phyloP scores from a whole-genome alignment of 176 grass and related monocot genomes.

The Elymus sibiricus region DNA sequence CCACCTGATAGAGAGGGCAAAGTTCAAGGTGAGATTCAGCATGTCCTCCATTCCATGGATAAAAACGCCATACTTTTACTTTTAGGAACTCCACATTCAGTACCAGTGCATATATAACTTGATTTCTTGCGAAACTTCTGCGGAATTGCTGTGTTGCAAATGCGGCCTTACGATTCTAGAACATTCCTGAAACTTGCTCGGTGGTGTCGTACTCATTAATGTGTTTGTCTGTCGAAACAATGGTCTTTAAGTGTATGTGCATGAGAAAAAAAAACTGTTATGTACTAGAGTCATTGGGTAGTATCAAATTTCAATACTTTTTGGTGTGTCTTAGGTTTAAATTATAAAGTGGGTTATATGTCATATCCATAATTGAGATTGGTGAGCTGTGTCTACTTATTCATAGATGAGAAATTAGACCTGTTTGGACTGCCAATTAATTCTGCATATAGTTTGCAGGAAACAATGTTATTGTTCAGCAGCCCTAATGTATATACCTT shows the following conservation, averaged over 20 bases:
- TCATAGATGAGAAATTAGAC: background rate
- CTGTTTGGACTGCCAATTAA: background rate
- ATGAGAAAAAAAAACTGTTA: background rate
- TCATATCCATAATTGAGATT: background rate
- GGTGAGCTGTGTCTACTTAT: background rate
- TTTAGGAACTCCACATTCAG: background rate
- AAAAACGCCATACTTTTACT: background rate
- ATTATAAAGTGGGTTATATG: background rate
- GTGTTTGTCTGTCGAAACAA: background rate
- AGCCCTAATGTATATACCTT: background rate
- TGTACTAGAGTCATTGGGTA: background rate
- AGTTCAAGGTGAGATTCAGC: slow-evolving; percentile 50
- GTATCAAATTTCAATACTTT: background rate
- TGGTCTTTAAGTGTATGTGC: background rate
- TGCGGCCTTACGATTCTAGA: background rate
- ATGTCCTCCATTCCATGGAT: background rate
- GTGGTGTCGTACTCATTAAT: background rate
- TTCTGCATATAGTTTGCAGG: background rate
- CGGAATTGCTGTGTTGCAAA: background rate
- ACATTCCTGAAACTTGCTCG: background rate
- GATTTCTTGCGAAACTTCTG: background rate
- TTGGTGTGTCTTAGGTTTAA: background rate
- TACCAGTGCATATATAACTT: background rate
- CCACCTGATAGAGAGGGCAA: slow-evolving; percentile 41
- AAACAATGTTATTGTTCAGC: background rate